Base-by-base conservation (phyloP, 306 rosid genomes). In the Corylus americana region DNA sequence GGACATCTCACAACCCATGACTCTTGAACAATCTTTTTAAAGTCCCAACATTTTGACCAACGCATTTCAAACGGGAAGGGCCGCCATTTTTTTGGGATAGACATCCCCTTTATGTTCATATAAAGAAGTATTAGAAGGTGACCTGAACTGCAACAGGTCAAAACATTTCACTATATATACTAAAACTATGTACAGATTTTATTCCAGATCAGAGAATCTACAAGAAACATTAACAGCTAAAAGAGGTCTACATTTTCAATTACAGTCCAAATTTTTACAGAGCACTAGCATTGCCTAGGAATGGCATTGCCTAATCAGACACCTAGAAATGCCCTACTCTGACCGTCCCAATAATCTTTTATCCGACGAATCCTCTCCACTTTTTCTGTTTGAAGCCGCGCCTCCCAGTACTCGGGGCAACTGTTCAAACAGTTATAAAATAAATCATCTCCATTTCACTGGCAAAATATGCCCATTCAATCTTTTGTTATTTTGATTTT, bases 301-400 rank as follows among this genome's bases (percentile, higher is more conserved):
- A 20, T 22, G 64, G 2, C 6, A 22, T 20, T 25, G 66, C 66
- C 66, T 25, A 59, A 59, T 59, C 10, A 59, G 16, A 9, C 18
- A 0, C 94, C 98, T 85, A 89, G 58, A 79, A 90, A 81, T 3
- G 81, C 84, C 64, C 90, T 85, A 57, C 94, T 90, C 42, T 86
- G 91, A 11, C 74, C 73, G 76, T 92, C 95, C 98, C 98, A 94
- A 53, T 94, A 90, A 78, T 91, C 89, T 87, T 95, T 95, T 27
- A 78, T 86, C 82, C 90, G 97, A 74, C 77, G 90, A n/a, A 95
- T 74, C 83, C 98, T 90, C 82, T 91, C 98, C 0, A 45, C 83
- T 84, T 92, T 90, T 20, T 95, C 98, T 25, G 82, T 78, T 67
- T 67, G 86, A 73, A 86, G 91, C 79, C 98, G 84, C 81, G 84